A percentile compares a stretch with the other conserved stretches of the same genome.
Conservation (phyloP, 192 early-diverging fungal species). For the Linnemannia exigua region DNA sequence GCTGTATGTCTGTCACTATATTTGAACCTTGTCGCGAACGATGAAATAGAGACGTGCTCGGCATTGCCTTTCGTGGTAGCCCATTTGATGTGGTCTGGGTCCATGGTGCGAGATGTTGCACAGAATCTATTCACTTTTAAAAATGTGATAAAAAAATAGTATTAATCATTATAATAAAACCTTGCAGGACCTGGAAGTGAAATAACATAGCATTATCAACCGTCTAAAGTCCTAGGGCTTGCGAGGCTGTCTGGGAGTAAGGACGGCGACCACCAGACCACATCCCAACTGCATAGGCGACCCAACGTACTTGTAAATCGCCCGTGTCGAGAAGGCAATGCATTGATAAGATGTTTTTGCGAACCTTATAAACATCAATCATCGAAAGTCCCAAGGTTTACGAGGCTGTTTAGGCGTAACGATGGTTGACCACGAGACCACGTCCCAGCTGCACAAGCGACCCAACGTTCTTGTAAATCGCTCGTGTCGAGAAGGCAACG, state of each 20-base stretch:
- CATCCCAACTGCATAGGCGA: not conserved
- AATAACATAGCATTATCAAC: too few relatives aligned
- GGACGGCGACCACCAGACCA: constrained; percentile 1
- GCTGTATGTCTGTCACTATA: constrained; percentile 14
- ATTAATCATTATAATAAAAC: not conserved
- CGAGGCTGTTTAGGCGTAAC: constrained; percentile 8
- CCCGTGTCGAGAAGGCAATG: constrained; percentile 9
- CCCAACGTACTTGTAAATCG: not conserved
- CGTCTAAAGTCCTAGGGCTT: too few relatives aligned
- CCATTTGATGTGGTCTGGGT: constrained; percentile 1
- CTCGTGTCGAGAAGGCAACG: constrained; percentile 7
- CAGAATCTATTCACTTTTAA: not conserved
- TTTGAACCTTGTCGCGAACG: constrained; percentile 11
- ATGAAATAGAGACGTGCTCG: constrained; percentile 21
- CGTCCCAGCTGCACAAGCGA: not conserved
- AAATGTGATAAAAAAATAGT: not conserved
- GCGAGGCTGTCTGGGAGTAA: not conserved
- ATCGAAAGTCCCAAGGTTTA: constrained; percentile 11
- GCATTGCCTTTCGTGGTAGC: not conserved
- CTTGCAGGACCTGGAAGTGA: too few relatives aligned
- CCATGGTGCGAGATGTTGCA: not conserved
- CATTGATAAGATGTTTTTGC: too few relatives aligned
- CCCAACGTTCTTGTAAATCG: not conserved
- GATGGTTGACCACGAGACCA: not conserved
- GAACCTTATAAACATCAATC: not conserved